Evolutionary conservation across 2,329 filamentous ascomycete genomes (phyloP).

Genomic region (Penicillium sp.): DNA sequence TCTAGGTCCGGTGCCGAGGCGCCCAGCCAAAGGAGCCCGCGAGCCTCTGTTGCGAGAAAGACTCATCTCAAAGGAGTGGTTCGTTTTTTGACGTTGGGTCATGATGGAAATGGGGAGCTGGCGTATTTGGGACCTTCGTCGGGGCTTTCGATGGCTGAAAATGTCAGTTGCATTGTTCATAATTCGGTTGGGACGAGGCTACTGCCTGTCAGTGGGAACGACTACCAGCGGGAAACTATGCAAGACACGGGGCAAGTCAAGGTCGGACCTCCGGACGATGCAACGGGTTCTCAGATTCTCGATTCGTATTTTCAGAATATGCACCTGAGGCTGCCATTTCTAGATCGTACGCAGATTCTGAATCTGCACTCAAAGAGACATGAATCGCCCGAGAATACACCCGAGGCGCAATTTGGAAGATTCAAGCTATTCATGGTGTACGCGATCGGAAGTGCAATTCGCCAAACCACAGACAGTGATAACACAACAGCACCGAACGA

Average conservation of each 20-base stretch:
- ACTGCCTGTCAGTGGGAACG: slow-evolving; percentile 3
- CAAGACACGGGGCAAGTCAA: neutral
- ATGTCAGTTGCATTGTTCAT: slow-evolving; percentile 15
- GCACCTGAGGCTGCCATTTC: slow-evolving; percentile 22
- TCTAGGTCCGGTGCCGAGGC: neutral
- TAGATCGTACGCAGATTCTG: slow-evolving; percentile 16
- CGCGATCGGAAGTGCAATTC: slow-evolving; percentile 21
- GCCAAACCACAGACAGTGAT: slow-evolving; percentile 20
- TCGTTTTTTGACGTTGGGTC: slow-evolving; percentile 8
- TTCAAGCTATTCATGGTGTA: slow-evolving; percentile 30
- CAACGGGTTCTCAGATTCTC: slow-evolving; percentile 13
- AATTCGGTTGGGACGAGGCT: slow-evolving; percentile 12
- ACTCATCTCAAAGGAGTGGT: slow-evolving; percentile 2
- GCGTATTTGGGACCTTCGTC: slow-evolving; percentile 23
- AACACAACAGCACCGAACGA: slow-evolving; percentile 14
- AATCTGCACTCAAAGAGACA: slow-evolving; percentile 11
- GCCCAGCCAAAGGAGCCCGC: neutral
- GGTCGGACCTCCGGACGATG: slow-evolving; percentile 14
- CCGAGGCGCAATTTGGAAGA: slow-evolving; percentile 12
- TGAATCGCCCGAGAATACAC: neutral
- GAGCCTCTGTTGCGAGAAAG: neutral
- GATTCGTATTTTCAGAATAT: slow-evolving; percentile 25
- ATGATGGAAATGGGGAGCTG: neutral
- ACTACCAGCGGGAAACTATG: neutral
- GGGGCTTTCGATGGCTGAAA: slow-evolving; percentile 19